Evolutionary conservation across 495 filamentous ascomycete species (phyloP).

Genomic region (Aspergillus coremiiformis): DNA sequence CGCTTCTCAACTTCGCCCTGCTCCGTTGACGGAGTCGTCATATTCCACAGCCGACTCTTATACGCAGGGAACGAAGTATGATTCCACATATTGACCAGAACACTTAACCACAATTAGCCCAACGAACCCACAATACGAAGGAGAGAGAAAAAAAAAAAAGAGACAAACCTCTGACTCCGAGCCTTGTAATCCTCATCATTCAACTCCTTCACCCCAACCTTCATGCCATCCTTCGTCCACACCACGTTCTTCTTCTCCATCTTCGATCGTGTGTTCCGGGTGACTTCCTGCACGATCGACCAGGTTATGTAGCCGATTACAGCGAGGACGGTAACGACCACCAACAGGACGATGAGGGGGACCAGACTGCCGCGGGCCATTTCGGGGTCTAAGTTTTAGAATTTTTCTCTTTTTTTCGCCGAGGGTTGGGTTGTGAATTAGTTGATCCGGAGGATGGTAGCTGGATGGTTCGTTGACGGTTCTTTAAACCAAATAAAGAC

Average conservation of each 20-base stretch:
- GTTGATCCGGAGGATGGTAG: background rate
- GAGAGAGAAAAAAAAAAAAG: background rate
- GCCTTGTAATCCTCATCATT: constrained; percentile 74
- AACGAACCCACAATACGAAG: background rate
- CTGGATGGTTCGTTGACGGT: background rate
- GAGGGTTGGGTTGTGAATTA: background rate
- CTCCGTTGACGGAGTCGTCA: constrained; percentile 18
- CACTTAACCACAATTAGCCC: constrained; percentile 19
- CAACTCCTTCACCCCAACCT: constrained; percentile 70
- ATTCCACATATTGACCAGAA: constrained; percentile 76
- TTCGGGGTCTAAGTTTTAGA: background rate
- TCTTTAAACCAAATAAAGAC: too few relatives aligned
- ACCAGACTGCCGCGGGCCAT: constrained; percentile 42
- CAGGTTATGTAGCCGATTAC: constrained; percentile 71
- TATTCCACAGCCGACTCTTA: constrained; percentile 53
- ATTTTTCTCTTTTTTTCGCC: background rate
- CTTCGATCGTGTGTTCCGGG: constrained; percentile 57
- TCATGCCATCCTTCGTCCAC: constrained; percentile 78
- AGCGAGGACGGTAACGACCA: constrained; percentile 52
- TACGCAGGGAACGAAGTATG: constrained; percentile 52
- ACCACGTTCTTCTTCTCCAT: constrained; percentile 78
- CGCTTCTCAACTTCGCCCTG: constrained; percentile 24
- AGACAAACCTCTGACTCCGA: constrained; percentile 61
- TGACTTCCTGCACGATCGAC: constrained; percentile 59
- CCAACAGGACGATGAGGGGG: constrained; percentile 66